Base-by-base conservation (phyloP, 495 filamentous ascomycete genomes). In the Penicillium pulvis region DNA sequence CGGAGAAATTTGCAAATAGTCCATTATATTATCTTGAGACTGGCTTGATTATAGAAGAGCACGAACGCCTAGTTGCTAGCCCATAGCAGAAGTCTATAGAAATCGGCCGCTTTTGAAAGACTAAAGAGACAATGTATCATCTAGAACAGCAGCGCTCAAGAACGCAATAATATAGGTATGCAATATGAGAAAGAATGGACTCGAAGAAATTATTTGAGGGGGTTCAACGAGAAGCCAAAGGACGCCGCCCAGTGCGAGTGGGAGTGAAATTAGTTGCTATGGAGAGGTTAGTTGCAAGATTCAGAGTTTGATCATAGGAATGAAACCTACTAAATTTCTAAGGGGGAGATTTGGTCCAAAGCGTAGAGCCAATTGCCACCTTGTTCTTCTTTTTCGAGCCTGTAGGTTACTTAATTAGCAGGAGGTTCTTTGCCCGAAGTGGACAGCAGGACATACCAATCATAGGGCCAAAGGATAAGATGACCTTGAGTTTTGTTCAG, bases 351-450 rank as follows among this genome's bases (percentile, higher is more conserved):
- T 67, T 94, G 89, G 71, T 98, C 94, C 47, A 97, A 87, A 72
- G 90, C 90, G 72, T 97, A 98, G 48, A 98, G 84, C 95, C 95
- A 98, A 69, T 97, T 96, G 41, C 91, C 92, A 60, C 89, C 90
- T 63, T 87, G 84, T 76, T 97, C 94, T 75, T 97, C 95, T 63
- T 87, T 87, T 53, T 83, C 83, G 48, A 98, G 83, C 86, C 82
- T 85, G 56, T 43, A 42, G 7, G 61, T 17, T 31, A 10, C 20
- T 48, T 24, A 7, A 24, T 57, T 31, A 64, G 51, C 50, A 58
- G 7, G 35, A 12, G 3, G 33, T 14, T 26, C 53, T 23, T 20
- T 4, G 23, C 41, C 36, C 36, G 1, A 53, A 17, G 44, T 6
- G 49, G 19, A 14, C 19, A n/a, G 17, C 17, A 43, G 42, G 56